phyloP scores from a whole-genome alignment of 2,329 filamentous ascomycete genomes.

The Apiospora arundinis region DNA sequence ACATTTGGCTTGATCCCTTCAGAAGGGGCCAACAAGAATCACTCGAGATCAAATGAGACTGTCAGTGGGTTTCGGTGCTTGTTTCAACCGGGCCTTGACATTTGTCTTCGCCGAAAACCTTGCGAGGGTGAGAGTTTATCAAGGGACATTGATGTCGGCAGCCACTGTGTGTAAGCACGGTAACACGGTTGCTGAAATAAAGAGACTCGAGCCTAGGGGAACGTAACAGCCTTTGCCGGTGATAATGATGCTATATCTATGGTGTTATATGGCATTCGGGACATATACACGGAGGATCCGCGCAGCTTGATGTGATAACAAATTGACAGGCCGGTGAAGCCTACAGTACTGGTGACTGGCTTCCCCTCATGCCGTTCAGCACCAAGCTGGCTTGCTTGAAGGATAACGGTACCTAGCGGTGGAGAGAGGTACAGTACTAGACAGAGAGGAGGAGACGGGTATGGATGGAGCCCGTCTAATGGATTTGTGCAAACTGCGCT shows the following conservation, averaged over 20 bases:
- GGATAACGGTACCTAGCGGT: constrained; percentile 8
- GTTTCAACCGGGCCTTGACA: constrained; percentile 16
- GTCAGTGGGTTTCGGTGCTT: constrained; percentile 12
- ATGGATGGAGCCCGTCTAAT: not conserved
- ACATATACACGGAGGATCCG: not conserved
- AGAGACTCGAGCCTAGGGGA: not conserved
- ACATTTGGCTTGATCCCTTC: not conserved
- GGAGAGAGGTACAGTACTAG: not conserved
- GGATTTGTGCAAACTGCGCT: not conserved
- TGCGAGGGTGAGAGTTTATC: not conserved
- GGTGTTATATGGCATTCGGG: not conserved
- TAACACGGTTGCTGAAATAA: not conserved
- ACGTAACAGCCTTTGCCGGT: not conserved
- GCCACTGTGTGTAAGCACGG: not conserved
- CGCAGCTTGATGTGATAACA: not conserved
- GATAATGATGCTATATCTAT: constrained; percentile 1
- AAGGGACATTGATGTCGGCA: not conserved
- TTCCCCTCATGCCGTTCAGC: not conserved
- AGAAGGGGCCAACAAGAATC: not conserved
- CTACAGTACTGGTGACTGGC: not conserved
- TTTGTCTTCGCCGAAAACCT: constrained; percentile 16
- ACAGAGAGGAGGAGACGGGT: not conserved
- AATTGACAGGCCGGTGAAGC: constrained; percentile 4
- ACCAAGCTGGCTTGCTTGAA: not conserved
- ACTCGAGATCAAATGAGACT: constrained; percentile 8